Evolutionary conservation across 1,139 yeast species (phyloP), one percentile per base, ranked within the genome.

Genomic region (Suhomyces atakaporum): DNA sequence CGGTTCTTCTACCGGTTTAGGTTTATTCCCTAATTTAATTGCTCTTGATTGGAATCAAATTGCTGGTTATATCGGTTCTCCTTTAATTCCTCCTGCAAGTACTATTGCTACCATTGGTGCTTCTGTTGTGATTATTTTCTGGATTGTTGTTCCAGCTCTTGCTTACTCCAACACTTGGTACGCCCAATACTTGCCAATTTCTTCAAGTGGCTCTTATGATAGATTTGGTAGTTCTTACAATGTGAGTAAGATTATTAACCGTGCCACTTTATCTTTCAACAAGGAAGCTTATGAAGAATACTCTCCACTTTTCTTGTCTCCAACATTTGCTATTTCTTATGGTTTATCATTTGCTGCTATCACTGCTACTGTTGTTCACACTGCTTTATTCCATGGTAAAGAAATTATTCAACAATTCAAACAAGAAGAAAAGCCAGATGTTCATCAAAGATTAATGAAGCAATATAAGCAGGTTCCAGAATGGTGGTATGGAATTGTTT

Each of bases 71-170:
- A 61, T 77, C 42, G 79, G 81, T 11, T 75, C 84, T 16, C 87
- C 90, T 8, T 69, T 84, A 51, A 72, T 81, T 46, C 84, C 87
- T 7, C 89, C 90, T 20, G 77, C 80, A 33, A 64, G 75, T 35
- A 75, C 82, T 14, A 61, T 76, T 38, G 65, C 72, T 24, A 79
- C 82, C 47, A 69, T 76, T 42, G 62, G 73, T 40, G 32, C 35
- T 23, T 56, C 54, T 16, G 45, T 56, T 36, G 60, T 51, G 26
- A 32, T 62, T 12, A 62, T 69, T 40, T 69, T 64, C 60, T 68
- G 74, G 75, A 54, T 61, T 29, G 46, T 66, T 29, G 65, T 61
- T 30, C 75, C 75, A 30, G 73, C 67, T n/a, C 39, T 69, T 29
- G 62, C 68, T 54, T 69, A 61, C 51, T 49, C 69, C 25, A 69